Conservation (phyloP, 2,329 filamentous ascomycete genomes). For the Pyrenophora seminiperda region DNA sequence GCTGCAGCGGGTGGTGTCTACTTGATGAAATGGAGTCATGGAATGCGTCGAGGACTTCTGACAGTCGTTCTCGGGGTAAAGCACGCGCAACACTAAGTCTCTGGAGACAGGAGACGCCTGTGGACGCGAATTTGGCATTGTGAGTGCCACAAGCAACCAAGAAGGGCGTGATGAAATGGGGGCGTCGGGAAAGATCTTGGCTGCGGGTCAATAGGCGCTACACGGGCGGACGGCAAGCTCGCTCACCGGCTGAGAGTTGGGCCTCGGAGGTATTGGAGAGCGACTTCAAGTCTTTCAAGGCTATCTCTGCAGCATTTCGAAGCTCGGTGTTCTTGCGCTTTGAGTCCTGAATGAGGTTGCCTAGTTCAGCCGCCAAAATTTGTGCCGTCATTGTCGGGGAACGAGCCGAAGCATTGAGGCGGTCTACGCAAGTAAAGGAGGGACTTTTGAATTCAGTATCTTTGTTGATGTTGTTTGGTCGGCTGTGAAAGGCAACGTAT, state of each 20-base stretch:
- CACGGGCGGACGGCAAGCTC: neutral
- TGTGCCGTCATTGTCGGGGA: constrained; percentile 78
- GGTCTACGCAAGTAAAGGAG: constrained; percentile 18
- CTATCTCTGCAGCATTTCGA: constrained; percentile 89
- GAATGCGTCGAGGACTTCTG: constrained; percentile 85
- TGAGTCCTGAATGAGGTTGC: constrained; percentile 91
- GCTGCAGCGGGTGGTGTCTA: constrained; percentile 49
- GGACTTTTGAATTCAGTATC: constrained; percentile 3
- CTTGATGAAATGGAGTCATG: constrained; percentile 76
- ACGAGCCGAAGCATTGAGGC: constrained; percentile 29
- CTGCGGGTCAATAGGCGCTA: constrained; percentile 6
- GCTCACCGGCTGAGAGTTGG: constrained; percentile 71
- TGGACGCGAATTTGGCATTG: constrained; percentile 86
- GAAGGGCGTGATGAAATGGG: constrained; percentile 90
- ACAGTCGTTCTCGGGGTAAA: constrained; percentile 76
- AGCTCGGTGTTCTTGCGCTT: constrained; percentile 93
- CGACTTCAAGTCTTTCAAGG: constrained; percentile 83
- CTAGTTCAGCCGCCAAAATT: constrained; percentile 84
- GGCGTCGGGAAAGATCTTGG: constrained; percentile 78
- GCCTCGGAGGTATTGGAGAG: constrained; percentile 76
- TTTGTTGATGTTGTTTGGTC: constrained; percentile 24
- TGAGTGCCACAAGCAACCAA: constrained; percentile 89
- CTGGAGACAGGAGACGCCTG: constrained; percentile 87
- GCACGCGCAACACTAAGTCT: constrained; percentile 82
- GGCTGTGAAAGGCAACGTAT: constrained; percentile 15